Conservation (phyloP, 2,329 filamentous ascomycete genomes). For the Fonsecaea pedrosoi region DNA sequence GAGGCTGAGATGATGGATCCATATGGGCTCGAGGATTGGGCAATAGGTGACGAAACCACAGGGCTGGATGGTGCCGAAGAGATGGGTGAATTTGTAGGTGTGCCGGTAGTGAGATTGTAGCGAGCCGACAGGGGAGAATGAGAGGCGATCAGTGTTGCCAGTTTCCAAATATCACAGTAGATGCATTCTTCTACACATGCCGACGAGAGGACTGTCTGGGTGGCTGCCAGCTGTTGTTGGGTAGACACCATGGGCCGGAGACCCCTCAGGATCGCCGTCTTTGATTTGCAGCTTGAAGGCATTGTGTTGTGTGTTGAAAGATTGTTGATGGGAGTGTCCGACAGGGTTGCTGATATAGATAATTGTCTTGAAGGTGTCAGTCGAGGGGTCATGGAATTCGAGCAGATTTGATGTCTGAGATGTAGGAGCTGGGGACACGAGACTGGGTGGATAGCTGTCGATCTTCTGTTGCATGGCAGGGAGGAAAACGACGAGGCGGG, state of each 20-base stretch:
- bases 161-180: slow-evolving; percentile 41
- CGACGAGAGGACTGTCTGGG: slow-evolving; percentile 34
- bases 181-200: slow-evolving; percentile 36
- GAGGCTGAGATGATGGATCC: slow-evolving; percentile 30
- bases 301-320: slow-evolving; percentile 8
- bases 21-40: slow-evolving; percentile 29
- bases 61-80: slow-evolving; percentile 32
- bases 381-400: slow-evolving; percentile 19
- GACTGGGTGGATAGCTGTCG: slow-evolving; percentile 15
- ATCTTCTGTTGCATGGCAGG: slow-evolving; percentile 1
- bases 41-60: slow-evolving; percentile 16
- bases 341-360: not conserved
- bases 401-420: slow-evolving; percentile 14
- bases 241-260: slow-evolving; percentile 32
- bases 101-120: slow-evolving; percentile 32
- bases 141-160: slow-evolving; percentile 38
- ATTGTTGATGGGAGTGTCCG: slow-evolving; percentile 8
- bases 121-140: slow-evolving; percentile 35
- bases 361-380: not conserved
- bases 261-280: slow-evolving; percentile 35
- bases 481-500: not conserved
- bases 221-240: slow-evolving; percentile 27
- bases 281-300: slow-evolving; percentile 34
- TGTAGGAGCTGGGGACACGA: slow-evolving; percentile 8
- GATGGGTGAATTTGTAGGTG: slow-evolving; percentile 27